Conservation (phyloP, 2,329 filamentous ascomycete genomes). For the Pseudogymnoascus sp. region DNA sequence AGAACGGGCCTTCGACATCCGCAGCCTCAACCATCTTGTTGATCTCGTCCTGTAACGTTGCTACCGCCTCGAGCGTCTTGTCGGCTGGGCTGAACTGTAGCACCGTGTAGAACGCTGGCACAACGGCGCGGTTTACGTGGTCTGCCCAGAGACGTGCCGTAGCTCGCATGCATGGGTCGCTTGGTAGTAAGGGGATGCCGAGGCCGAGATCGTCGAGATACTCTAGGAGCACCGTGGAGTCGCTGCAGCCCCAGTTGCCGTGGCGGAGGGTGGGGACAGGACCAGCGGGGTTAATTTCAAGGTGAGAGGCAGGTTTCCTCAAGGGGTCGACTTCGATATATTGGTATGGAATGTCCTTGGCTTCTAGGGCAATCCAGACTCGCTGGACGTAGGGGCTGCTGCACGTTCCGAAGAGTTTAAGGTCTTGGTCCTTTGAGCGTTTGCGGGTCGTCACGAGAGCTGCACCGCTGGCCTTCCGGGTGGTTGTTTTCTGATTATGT, state of each 20-base stretch:
- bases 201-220: constrained; percentile 71
- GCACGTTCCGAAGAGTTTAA: constrained; percentile 76
- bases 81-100: constrained; percentile 15
- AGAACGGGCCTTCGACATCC: constrained; percentile 29
- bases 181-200: constrained; percentile 56
- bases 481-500: constrained; percentile 54
- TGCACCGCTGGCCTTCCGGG: constrained; percentile 64
- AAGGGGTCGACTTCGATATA: constrained; percentile 75
- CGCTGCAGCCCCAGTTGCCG: constrained; percentile 74
- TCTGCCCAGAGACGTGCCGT: constrained; percentile 74
- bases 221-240: constrained; percentile 77
- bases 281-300: constrained; percentile 70
- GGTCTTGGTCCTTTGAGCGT: constrained; percentile 60
- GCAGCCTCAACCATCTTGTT: constrained; percentile 33
- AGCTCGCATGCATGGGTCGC: constrained; percentile 60
- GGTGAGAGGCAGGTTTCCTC: constrained; percentile 60
- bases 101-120: constrained; percentile 61
- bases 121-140: constrained; percentile 62
- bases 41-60: constrained; percentile 60
- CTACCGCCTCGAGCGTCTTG: constrained; percentile 51
- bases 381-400: constrained; percentile 71
- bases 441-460: constrained; percentile 63
- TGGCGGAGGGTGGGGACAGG: constrained; percentile 71
- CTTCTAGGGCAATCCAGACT: constrained; percentile 82
- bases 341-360: constrained; percentile 71